Conservation (phyloP, 257 asterid species). For the Fraxinus anomala region DNA sequence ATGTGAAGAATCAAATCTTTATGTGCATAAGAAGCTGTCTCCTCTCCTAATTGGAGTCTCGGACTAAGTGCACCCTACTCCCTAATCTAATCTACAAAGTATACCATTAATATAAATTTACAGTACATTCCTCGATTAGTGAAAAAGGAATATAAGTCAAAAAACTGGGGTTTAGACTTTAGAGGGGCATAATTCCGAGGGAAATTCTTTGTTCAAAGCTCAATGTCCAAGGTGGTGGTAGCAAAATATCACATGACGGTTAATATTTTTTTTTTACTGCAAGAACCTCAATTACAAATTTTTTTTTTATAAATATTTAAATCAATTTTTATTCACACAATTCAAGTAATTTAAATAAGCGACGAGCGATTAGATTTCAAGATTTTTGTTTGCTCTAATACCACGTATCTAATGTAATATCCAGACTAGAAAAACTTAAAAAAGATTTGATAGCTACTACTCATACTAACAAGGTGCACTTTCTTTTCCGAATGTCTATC, state of each 20-base stretch:
- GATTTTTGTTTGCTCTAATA: too few relatives aligned
- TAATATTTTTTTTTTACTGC: neutral
- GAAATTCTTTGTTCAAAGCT: conserved; percentile 37
- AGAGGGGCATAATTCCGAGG: conserved; percentile 35
- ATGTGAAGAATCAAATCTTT: conserved; percentile 34
- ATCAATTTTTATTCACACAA: too few relatives aligned
- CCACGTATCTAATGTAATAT: too few relatives aligned
- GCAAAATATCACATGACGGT: conserved; percentile 37
- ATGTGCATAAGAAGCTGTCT: conserved; percentile 4
- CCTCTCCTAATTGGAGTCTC: conserved; percentile 27
- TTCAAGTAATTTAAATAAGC: too few relatives aligned
- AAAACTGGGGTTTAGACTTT: neutral
- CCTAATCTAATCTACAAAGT: neutral
- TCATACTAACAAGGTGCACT: too few relatives aligned
- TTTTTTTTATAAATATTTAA: too few relatives aligned
- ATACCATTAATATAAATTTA: neutral
- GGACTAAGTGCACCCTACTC: conserved; percentile 32
- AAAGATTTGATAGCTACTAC: too few relatives aligned
- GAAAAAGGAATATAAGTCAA: conserved; percentile 26
- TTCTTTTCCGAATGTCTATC: too few relatives aligned
- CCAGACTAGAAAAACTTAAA: too few relatives aligned
- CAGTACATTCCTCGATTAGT: neutral
- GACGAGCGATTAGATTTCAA: too few relatives aligned
- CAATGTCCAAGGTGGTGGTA: conserved; percentile 32
- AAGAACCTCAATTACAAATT: neutral